Evolutionary conservation across 106 monocot genomes (phyloP), one percentile per base, ranked within the genome.

Genomic region (Acorus calamus): DNA sequence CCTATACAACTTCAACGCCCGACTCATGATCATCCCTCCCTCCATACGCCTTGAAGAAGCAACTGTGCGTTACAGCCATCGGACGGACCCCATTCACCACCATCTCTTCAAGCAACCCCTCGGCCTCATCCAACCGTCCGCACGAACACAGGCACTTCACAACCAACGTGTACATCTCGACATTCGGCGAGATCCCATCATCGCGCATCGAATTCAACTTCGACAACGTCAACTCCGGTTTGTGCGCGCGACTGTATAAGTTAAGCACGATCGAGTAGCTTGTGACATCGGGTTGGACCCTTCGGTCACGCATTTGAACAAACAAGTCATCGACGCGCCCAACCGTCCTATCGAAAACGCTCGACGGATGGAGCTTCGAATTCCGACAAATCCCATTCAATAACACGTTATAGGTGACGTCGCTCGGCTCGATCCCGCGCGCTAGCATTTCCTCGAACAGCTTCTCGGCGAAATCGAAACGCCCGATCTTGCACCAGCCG

Each of bases 41-140:
- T 6, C 73, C 70, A 71, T 98, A 98, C 63, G 91, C 91, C 64
- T 98, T 98, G 61, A 98, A 91, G 78, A 98, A 98, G 73, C 91
- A 91, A 47, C 91, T 98, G 57, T 83, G 91, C 5, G 96, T 81
- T 44, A 80, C 79, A n/a, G 91, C 78, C 4, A 80, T 73, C 3
- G 96, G 96, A 45, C 65, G 69, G 3, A 91, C 73, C 28, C 85
- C 83, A 65, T 77, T 60, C 4, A 41, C 53, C 52, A 62, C 59
- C 91, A 98, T 98, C 66, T 98, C 87, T 66, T 74, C 56, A 56
- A 98, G 86, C 52, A 91, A 63, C 5, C 54, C 73, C 50, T 91
- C 90, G 3, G 91, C 96, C 56, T 91, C 84, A 46, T 98, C 84
- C 61, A 98, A 63, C 74, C 91, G 82, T 42, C 87, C 83, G 56